phyloP scores from a whole-genome alignment of 2,329 filamentous ascomycete genomes.

The Aureobasidium namibiae region DNA sequence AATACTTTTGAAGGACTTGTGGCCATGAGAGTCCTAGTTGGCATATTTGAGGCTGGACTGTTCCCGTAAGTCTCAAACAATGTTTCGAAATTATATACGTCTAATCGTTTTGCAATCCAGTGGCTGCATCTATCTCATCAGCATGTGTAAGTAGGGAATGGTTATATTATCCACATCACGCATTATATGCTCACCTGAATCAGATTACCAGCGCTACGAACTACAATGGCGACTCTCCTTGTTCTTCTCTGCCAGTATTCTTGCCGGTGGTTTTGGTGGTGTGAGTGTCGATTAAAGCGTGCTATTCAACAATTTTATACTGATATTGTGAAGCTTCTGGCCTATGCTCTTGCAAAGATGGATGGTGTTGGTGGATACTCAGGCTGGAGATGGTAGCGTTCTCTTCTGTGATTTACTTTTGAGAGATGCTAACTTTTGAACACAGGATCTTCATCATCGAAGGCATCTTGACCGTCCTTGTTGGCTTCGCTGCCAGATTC shows the following conservation, averaged over 20 bases:
- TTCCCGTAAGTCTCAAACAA: slow-evolving; percentile 27
- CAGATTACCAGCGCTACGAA: slow-evolving; percentile 33
- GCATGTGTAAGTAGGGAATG: slow-evolving; percentile 24
- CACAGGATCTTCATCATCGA: slow-evolving; percentile 25
- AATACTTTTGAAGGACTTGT: slow-evolving; percentile 25
- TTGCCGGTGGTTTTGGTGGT: slow-evolving; percentile 17
- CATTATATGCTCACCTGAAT: too few relatives aligned
- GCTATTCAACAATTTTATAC: background rate
- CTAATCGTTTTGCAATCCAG: slow-evolving; percentile 17
- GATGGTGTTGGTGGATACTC: slow-evolving; percentile 20
- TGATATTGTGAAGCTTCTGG: background rate
- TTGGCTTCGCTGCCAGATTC: slow-evolving; percentile 18
- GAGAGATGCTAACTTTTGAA: background rate
- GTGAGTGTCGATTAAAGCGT: background rate
- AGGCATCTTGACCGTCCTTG: slow-evolving; percentile 22
- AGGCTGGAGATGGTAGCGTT: slow-evolving; percentile 24
- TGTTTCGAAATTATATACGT: slow-evolving; percentile 27
- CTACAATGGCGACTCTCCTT: slow-evolving; percentile 22
- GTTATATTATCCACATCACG: too few relatives aligned
- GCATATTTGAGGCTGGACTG: slow-evolving; percentile 31
- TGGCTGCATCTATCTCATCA: slow-evolving; percentile 27
- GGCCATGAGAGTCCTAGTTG: slow-evolving; percentile 26
- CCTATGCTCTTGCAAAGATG: too few relatives aligned
- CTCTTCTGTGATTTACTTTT: slow-evolving; percentile 1
- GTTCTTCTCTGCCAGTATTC: slow-evolving; percentile 23